These are phyloP conservation scores for Sicyos baderoa DNA, from an alignment of 306 rosid species.

Conservation along the genomic window DNA sequence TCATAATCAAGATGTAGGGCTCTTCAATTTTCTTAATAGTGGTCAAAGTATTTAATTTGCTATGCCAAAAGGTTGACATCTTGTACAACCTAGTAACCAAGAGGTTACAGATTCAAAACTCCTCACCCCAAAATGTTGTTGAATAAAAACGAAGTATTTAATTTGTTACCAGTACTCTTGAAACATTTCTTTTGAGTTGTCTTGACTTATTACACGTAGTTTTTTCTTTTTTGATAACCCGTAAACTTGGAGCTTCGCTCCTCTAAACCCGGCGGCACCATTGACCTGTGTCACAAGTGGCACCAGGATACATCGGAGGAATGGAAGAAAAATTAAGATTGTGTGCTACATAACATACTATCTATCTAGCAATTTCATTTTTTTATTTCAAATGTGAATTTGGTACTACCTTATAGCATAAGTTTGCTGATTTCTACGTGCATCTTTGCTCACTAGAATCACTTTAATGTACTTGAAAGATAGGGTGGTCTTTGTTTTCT, in stretches of 20 bases:
- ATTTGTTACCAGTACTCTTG: background rate
- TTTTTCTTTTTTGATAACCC: background rate
- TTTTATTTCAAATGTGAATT: background rate
- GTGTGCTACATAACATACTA: background rate
- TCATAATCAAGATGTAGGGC: conserved; percentile 1
- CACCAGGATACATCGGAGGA: too few relatives aligned
- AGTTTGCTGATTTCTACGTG: background rate
- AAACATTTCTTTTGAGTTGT: conserved; percentile 2
- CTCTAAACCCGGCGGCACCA: too few relatives aligned
- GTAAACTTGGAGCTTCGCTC: too few relatives aligned
- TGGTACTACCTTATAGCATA: background rate
- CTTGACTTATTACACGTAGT: background rate
- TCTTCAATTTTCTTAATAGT: background rate
- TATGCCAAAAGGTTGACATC: too few relatives aligned
- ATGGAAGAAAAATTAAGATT: background rate
- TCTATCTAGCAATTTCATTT: background rate
- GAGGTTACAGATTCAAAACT: too few relatives aligned
- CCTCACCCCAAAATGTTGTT: too few relatives aligned
- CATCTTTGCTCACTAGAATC: background rate
- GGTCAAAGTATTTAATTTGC: conserved; percentile 7
- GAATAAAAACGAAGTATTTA: background rate
- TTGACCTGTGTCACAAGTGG: too few relatives aligned
- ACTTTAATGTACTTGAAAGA: background rate
- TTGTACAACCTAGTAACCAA: too few relatives aligned
- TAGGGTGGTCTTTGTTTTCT: background rate